Evolutionary conservation across 2,329 filamentous ascomycete genomes (phyloP).

Genomic region (Trichoderma aggressivum): DNA sequence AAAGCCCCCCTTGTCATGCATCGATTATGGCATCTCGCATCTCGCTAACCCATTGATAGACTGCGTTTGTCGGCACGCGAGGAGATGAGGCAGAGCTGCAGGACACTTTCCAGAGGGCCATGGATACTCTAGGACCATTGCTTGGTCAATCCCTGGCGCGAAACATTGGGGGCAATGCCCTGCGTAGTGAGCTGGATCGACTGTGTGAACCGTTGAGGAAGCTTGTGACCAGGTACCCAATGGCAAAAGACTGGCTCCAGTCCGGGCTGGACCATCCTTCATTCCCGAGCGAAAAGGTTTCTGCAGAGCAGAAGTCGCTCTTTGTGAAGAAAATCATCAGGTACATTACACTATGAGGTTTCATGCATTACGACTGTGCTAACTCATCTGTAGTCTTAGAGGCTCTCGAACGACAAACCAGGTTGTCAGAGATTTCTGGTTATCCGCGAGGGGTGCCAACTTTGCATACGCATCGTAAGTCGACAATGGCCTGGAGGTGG

Average conservation of each 20-base stretch:
- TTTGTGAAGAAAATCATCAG: slow-evolving; percentile 66
- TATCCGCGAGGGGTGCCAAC: slow-evolving; percentile 59
- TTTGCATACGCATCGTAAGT: slow-evolving; percentile 58
- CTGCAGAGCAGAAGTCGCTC: slow-evolving; percentile 54
- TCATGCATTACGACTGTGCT: background rate
- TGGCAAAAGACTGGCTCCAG: slow-evolving; percentile 61
- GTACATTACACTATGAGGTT: slow-evolving; percentile 32
- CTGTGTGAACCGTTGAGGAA: slow-evolving; percentile 69
- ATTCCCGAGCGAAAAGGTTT: slow-evolving; percentile 60
- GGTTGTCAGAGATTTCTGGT: slow-evolving; percentile 69
- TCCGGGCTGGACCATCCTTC: slow-evolving; percentile 52
- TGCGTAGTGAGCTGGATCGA: slow-evolving; percentile 69
- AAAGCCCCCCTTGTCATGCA: background rate
- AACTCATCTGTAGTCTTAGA: slow-evolving; percentile 49
- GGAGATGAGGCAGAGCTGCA: slow-evolving; percentile 42
- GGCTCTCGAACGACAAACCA: slow-evolving; percentile 63
- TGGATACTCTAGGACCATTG: slow-evolving; percentile 58
- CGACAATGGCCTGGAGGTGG: background rate
- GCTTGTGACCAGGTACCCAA: slow-evolving; percentile 54
- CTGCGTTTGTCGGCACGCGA: slow-evolving; percentile 50
- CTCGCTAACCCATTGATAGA: slow-evolving; percentile 35
- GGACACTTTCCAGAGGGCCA: slow-evolving; percentile 45
- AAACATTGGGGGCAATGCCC: slow-evolving; percentile 66
- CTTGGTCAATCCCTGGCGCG: slow-evolving; percentile 58
- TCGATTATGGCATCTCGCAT: background rate